Base-by-base conservation (phyloP, 2,329 filamentous ascomycete genomes). In the Cercospora zeae-maydis region DNA sequence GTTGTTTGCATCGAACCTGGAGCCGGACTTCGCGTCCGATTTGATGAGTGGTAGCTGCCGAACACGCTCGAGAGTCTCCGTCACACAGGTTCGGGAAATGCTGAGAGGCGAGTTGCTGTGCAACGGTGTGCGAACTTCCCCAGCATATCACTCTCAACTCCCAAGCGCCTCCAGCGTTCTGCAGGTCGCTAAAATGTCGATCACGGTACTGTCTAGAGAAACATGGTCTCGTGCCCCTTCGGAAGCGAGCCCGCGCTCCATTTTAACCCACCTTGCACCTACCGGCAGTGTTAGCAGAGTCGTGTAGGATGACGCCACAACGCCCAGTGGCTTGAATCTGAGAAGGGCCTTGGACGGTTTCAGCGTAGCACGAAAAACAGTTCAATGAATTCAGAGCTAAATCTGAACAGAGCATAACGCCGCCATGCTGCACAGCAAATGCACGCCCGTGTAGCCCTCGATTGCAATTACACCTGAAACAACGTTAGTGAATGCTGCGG, bases 121-220 rank as follows among this genome's bases (percentile, higher is more conserved):
- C 52, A 16, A 51, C 24, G 24, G 19, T 42, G 11, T 34, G 36
- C 36, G 39, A 45, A 21, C 39, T 45, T 45, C 39, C 39, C 39
- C 39, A 45, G 36, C 19, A 27, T 21, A 57, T 27, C 13, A 57
- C 14, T 39, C 33, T 10, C 13, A 13, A 27, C 5, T 24, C 5
- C 30, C 13, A 54, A n/a, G 24, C 24, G 39, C 36, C 34, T 30
- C 36, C 36, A 31, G 19, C 19, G 19, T 58, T 31, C 54, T 51
- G 39, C 54, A 56, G 53, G 53, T 58, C 42, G 57, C 51, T 30
- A 51, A 51, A 51, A n/a, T 33, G 16, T 42, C 47, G 51, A 51
- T 59, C 52, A 39, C 61, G 10, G 24, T 27, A 27, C 24, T 27
- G 24, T 27, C 3, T 27, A 27, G 24, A 27, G 42, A 31, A 49